A percentile compares a stretch with the other conserved stretches of the same genome.
Conservation (phyloP, 2,329 filamentous ascomycete genomes). For the Parastagonospora nodorum region DNA sequence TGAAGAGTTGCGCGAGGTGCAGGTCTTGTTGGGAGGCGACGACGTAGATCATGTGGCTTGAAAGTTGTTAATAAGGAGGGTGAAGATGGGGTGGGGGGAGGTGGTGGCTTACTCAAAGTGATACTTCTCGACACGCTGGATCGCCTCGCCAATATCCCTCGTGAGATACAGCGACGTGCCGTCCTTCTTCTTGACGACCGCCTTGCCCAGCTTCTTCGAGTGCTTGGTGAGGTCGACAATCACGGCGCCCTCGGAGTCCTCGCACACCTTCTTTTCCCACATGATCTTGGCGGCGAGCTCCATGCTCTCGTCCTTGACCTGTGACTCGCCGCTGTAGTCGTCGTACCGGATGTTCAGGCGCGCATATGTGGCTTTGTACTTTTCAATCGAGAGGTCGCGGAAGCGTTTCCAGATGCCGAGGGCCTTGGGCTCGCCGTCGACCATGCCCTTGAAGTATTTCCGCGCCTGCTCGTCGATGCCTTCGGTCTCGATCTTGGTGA, state of each 20-base stretch:
- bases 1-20: conserved; percentile 68
- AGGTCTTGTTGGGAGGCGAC: conserved; percentile 68
- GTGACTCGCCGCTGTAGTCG: conserved; percentile 72
- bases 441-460: conserved; percentile 71
- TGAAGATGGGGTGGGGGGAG: not conserved
- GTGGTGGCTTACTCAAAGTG: conserved; percentile 57
- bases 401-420: conserved; percentile 67
- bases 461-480: conserved; percentile 72
- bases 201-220: conserved; percentile 70
- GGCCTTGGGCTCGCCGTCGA: conserved; percentile 64
- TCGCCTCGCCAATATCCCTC: conserved; percentile 69
- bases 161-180: conserved; percentile 72
- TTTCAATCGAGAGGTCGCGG: conserved; percentile 65
- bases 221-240: conserved; percentile 74
- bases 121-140: conserved; percentile 66
- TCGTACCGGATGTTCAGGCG: conserved; percentile 69
- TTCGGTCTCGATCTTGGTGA: conserved; percentile 46
- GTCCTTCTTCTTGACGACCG: conserved; percentile 69
- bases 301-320: conserved; percentile 67
- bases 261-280: conserved; percentile 64
- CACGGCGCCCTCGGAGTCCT: conserved; percentile 68
- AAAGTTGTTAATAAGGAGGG: too few relatives aligned
- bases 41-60: conserved; percentile 68
- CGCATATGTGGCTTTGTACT: conserved; percentile 68
- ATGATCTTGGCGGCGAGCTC: conserved; percentile 63